Evolutionary conservation across 1,139 yeast genomes (phyloP), one percentile per base, ranked within the genome.

Genomic region (Yamadazyma friedrichii): DNA sequence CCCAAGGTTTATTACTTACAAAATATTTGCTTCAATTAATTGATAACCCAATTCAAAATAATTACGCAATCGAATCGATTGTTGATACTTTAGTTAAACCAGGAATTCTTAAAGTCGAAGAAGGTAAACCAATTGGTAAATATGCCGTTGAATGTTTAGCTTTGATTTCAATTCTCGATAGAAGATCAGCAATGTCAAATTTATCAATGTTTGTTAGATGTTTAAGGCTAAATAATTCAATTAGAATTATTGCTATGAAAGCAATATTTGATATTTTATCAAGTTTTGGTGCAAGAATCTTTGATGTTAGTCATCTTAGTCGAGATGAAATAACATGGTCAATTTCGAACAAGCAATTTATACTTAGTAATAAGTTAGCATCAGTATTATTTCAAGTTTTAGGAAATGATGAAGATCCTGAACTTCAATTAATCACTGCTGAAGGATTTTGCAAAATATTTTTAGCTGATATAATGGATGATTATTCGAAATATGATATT

Each of bases 391-490:
- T 80, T 64, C 78, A 82, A 54, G 78, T 85, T 1, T 67, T 89
- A 48, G 76, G 76, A 46, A 72, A 78, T 43, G 68, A 67, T 32
- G 79, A 77, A 6, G 68, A 78, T 53, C 85, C 86, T 0, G 78
- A 76, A 32, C 72, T 88, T 20, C 96, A 88, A 58, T 82, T 93
- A 1, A 70, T 80, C 1, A 87, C 93, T 6, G 96, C 94, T 0
- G 95, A 88, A 55, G 95, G 96, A 0, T 67, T 91, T 22, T 87
- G 93, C 55, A 91, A 93, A 62, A 66, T 93, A 39, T 80, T 84
- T 52, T 69, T 93, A 40, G 88, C 93, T 11, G 95, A 87, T 49
- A 76, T 87, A 20, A 74, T 89, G 30, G 53, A 50, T 17, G 47
- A 46, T 29, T 51, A 49, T 32, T 49, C 49, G 6, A 48, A 47